Conservation (phyloP, 2,329 filamentous ascomycete species). For the Aspergillus calidoustus region DNA sequence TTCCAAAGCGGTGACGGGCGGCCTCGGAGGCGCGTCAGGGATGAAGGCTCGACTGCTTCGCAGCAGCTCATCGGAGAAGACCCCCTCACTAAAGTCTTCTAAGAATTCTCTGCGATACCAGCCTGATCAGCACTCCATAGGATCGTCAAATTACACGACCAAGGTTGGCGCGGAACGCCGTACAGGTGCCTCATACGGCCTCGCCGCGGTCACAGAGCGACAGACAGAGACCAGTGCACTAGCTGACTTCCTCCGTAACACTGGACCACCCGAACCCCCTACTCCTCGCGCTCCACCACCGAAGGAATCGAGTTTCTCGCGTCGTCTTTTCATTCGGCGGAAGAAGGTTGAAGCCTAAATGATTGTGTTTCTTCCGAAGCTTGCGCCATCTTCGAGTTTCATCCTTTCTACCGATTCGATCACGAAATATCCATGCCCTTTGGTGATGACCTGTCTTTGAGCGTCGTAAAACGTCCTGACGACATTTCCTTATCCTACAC, state of each 20-base stretch:
- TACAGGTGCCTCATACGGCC: constrained; percentile 23
- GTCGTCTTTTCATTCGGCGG: constrained; percentile 31
- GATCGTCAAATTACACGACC: constrained; percentile 40
- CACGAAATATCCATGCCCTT: constrained; percentile 18
- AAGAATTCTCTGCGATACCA: constrained; percentile 40
- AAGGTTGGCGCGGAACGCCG: constrained; percentile 45
- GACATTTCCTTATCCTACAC: constrained; percentile 6
- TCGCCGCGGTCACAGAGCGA: constrained; percentile 30
- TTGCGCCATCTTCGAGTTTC: background rate
- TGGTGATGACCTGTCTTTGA: constrained; percentile 19
- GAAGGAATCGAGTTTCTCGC: constrained; percentile 25
- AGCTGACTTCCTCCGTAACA: constrained; percentile 73
- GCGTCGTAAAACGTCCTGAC: constrained; percentile 16
- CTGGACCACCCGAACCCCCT: constrained; percentile 62
- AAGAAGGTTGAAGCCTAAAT: constrained; percentile 30
- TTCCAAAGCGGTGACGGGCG: constrained; percentile 24
- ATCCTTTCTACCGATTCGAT: constrained; percentile 10
- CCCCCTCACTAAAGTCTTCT: constrained; percentile 37
- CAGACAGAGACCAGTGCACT: constrained; percentile 65
- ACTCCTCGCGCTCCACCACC: constrained; percentile 17
- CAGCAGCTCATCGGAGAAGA: constrained; percentile 34
- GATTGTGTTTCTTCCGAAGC: background rate
- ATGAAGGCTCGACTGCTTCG: constrained; percentile 45
- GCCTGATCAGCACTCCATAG: constrained; percentile 32
- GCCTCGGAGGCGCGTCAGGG: constrained; percentile 25